phyloP scores from a whole-genome alignment of 768 basidiomycete genomes.

The Crassisporium funariophilum region DNA sequence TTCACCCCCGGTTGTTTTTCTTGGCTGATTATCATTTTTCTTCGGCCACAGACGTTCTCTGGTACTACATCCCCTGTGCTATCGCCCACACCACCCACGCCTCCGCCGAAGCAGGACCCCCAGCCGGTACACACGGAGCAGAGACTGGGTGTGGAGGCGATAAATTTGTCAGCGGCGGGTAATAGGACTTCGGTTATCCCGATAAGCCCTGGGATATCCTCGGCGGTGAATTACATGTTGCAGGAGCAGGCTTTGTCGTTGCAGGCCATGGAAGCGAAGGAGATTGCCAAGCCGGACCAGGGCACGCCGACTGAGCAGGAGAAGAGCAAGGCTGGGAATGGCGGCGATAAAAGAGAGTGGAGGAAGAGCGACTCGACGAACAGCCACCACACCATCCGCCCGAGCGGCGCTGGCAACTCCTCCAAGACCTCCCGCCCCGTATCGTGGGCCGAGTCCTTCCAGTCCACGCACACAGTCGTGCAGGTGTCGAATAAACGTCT shows the following conservation, averaged over 20 bases:
- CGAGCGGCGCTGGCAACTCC: constrained; percentile 44
- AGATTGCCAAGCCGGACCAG: constrained; percentile 1
- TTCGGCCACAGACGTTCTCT: neutral
- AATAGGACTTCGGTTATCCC: constrained; percentile 50
- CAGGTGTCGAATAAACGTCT: constrained; percentile 62
- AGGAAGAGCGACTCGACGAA: constrained; percentile 84
- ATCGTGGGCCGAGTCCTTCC: constrained; percentile 76
- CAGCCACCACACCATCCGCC: constrained; percentile 72
- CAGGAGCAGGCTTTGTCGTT: constrained; percentile 15
- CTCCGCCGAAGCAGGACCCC: constrained; percentile 23
- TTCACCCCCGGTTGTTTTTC: no score
- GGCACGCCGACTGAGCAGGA: constrained; percentile 17
- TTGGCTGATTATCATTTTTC: neutral
- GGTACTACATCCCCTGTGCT: neutral
- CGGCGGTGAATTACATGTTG: constrained; percentile 55
- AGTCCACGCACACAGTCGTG: constrained; percentile 72
- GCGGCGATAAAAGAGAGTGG: constrained; percentile 64
- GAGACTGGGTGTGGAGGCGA: constrained; percentile 3
- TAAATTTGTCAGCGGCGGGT: no score
- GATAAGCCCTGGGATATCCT: constrained; percentile 52
- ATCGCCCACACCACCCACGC: neutral
- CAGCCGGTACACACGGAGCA: constrained; percentile 9
- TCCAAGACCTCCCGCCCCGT: constrained; percentile 64
- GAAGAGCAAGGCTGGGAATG: constrained; percentile 15
- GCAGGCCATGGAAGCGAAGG: neutral